Evolutionary conservation across 2,329 filamentous ascomycete species (phyloP).

Genomic region (Colletotrichum graminicola): DNA sequence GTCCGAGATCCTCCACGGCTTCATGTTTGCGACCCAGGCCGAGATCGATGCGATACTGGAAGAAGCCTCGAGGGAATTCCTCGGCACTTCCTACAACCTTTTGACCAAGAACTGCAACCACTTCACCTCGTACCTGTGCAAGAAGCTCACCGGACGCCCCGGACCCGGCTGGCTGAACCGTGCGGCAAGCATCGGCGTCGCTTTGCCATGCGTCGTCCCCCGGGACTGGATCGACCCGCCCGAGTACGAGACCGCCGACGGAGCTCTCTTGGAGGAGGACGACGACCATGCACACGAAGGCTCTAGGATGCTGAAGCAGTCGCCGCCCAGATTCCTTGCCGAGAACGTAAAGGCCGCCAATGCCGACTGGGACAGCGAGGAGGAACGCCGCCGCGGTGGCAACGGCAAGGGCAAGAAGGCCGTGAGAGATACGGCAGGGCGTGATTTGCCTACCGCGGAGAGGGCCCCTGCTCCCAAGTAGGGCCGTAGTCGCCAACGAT

Average conservation of each 20-base stretch:
- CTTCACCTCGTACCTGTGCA: conserved; percentile 83
- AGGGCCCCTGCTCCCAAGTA: conserved; percentile 56
- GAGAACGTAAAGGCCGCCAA: conserved; percentile 48
- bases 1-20: conserved; percentile 81
- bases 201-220: conserved; percentile 85
- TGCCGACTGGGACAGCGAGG: conserved; percentile 60
- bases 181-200: conserved; percentile 85
- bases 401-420: conserved; percentile 60
- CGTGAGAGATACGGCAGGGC: conserved; percentile 63
- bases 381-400: conserved; percentile 56
- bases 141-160: conserved; percentile 76
- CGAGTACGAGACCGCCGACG: conserved; percentile 79
- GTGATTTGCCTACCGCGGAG: conserved; percentile 65
- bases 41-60: conserved; percentile 80
- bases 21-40: conserved; percentile 75
- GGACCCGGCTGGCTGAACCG: conserved; percentile 85
- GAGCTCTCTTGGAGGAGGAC: conserved; percentile 72
- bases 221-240: conserved; percentile 85
- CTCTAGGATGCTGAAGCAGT: conserved; percentile 68
- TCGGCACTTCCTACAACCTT: conserved; percentile 83
- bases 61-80: conserved; percentile 77
- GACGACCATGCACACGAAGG: conserved; percentile 66
- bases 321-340: conserved; percentile 44
- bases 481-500: background rate
- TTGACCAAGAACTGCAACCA: conserved; percentile 91